Evolutionary conservation across 208 protist species (phyloP).

Genomic region (Naegleria gruberi): DNA sequence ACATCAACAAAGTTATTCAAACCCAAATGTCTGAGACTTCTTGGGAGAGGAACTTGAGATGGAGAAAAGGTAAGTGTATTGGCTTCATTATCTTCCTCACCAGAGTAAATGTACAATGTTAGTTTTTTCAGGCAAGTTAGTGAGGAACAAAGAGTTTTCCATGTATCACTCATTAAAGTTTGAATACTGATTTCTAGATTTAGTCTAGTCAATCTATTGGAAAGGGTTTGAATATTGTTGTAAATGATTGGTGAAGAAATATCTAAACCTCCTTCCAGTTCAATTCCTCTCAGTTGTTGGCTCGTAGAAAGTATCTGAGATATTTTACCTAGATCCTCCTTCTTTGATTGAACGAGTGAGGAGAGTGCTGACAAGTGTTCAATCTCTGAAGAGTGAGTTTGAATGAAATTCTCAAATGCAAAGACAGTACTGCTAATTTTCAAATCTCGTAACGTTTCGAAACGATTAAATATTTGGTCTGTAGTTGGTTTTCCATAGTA

Average conservation of each 20-base stretch:
- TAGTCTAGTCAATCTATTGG: neutral
- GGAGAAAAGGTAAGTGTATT: neutral
- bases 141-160: neutral
- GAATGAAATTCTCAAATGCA: neutral
- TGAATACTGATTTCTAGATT: neutral
- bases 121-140: neutral
- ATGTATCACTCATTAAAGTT: neutral
- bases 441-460: neutral
- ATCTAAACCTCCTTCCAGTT: neutral
- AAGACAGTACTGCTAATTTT: neutral
- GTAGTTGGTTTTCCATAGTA: neutral
- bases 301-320: neutral
- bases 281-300: neutral
- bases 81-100: neutral
- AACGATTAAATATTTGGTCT: too few species aligned
- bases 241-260: neutral
- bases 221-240: neutral
- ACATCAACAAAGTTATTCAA: neutral
- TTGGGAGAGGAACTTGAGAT: neutral
- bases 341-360: neutral
- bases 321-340: neutral
- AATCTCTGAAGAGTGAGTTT: neutral
- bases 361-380: neutral
- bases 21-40: neutral
- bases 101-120: neutral